phyloP scores from a whole-genome alignment of 129 eudicot genomes.

The Helichrysum umbraculigerum region DNA sequence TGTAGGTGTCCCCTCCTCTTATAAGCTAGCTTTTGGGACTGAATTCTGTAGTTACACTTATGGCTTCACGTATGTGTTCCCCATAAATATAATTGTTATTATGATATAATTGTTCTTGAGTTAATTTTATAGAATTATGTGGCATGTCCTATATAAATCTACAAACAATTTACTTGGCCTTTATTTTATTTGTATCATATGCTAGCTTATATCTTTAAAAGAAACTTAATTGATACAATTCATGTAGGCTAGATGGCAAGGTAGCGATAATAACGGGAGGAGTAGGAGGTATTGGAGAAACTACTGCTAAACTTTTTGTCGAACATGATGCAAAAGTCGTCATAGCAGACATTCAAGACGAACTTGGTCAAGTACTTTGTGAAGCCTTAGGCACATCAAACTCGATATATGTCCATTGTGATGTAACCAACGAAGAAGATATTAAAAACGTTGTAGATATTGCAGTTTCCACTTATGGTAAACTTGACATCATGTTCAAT shows the following conservation, averaged over 20 bases:
- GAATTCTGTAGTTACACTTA: too few species aligned
- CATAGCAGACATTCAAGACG: slow-evolving; percentile 58
- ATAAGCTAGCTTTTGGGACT: too few species aligned
- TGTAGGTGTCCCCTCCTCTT: too few species aligned
- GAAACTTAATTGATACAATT: too few species aligned
- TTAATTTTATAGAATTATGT: too few species aligned
- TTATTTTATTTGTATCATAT: too few species aligned
- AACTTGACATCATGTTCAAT: slow-evolving; percentile 58
- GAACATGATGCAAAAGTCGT: slow-evolving; percentile 57
- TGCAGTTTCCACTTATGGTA: slow-evolving; percentile 45
- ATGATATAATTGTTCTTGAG: too few species aligned
- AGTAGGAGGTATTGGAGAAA: slow-evolving; percentile 56
- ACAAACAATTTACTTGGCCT: too few species aligned
- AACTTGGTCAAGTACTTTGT: slow-evolving; percentile 40
- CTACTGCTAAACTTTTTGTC: slow-evolving; percentile 42
- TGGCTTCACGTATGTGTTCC: too few species aligned
- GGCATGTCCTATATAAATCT: too few species aligned
- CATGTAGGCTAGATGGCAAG: slow-evolving; percentile 49
- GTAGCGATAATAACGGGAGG: slow-evolving; percentile 56
- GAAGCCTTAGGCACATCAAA: slow-evolving; percentile 39
- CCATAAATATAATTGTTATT: too few species aligned
- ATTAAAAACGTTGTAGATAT: slow-evolving; percentile 41
- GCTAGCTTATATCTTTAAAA: too few species aligned
- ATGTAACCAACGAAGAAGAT: slow-evolving; percentile 53
- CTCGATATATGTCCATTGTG: slow-evolving; percentile 47